Conservation (phyloP, 2,329 filamentous ascomycete species). For the Colletotrichum camelliae region DNA sequence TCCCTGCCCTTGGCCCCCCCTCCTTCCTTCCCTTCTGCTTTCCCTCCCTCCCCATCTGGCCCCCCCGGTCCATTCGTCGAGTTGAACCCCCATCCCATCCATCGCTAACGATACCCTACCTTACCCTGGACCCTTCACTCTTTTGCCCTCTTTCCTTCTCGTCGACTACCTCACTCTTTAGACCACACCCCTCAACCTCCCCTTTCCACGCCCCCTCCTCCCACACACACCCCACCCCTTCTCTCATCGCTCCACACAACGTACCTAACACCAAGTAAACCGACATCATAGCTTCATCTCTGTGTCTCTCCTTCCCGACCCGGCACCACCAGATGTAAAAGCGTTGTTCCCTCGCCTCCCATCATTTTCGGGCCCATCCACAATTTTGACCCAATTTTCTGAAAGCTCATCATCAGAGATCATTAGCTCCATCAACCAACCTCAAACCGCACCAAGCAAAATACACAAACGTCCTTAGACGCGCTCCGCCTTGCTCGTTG, state of each 20-base stretch:
- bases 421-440: slow-evolving; percentile 20
- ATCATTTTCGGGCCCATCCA: neutral
- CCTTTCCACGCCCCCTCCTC: neutral
- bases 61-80: no score
- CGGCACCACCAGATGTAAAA: slow-evolving; percentile 23
- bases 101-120: slow-evolving; percentile 9
- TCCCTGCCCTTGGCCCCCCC: neutral
- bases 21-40: neutral
- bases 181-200: neutral
- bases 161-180: neutral
- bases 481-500: slow-evolving; percentile 13
- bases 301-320: slow-evolving; percentile 21
- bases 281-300: slow-evolving; percentile 26
- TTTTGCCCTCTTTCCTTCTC: neutral
- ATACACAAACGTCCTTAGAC: neutral
- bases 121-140: slow-evolving; percentile 6
- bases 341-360: slow-evolving; percentile 26
- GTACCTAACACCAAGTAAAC: slow-evolving; percentile 18
- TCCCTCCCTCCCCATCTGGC: neutral
- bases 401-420: slow-evolving; percentile 23
- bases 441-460: slow-evolving; percentile 12
- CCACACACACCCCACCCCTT: neutral
- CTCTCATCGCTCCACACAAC: slow-evolving; percentile 20
- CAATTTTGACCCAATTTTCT: slow-evolving; percentile 19
- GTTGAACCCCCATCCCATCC: slow-evolving; percentile 7